phyloP scores from a whole-genome alignment of 2,329 filamentous ascomycete species.

The Colletotrichum lini region DNA sequence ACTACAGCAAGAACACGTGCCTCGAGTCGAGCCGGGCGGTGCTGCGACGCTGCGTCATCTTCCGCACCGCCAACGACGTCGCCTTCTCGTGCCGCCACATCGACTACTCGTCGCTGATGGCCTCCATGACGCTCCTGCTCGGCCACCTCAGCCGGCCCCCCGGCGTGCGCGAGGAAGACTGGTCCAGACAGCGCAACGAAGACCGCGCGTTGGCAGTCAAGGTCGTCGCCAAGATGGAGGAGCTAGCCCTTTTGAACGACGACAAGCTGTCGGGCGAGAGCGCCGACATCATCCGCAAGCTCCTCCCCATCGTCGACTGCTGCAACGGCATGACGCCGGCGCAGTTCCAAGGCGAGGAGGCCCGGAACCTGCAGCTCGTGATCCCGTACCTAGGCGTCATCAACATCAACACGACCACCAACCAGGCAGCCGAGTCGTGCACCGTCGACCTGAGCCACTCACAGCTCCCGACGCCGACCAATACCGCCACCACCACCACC shows the following conservation, averaged over 20 bases:
- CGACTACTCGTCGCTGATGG: slow-evolving; percentile 67
- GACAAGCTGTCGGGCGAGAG: slow-evolving; percentile 60
- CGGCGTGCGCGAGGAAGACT: slow-evolving; percentile 42
- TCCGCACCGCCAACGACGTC: slow-evolving; percentile 56
- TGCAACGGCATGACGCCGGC: slow-evolving; percentile 26
- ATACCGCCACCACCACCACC: slow-evolving; percentile 19
- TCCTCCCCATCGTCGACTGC: slow-evolving; percentile 58
- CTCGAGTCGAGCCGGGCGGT: slow-evolving; percentile 66
- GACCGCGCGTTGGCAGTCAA: slow-evolving; percentile 56
- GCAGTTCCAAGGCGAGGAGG: slow-evolving; percentile 37
- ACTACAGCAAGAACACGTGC: slow-evolving; percentile 65
- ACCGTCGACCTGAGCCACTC: slow-evolving; percentile 29
- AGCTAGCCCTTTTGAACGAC: slow-evolving; percentile 54
- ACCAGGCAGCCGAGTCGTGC: slow-evolving; percentile 10
- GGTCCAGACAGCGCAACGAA: slow-evolving; percentile 47
- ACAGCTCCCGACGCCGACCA: slow-evolving; percentile 32
- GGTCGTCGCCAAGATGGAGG: slow-evolving; percentile 53
- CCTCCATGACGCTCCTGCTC: slow-evolving; percentile 65
- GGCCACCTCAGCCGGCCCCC: slow-evolving; percentile 59
- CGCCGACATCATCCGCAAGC: slow-evolving; percentile 58
- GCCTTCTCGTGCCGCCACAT: slow-evolving; percentile 62
- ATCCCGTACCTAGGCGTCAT: slow-evolving; percentile 64
- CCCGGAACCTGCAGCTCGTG: slow-evolving; percentile 53
- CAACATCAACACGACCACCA: slow-evolving; percentile 52
- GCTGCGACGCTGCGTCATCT: slow-evolving; percentile 63